Percentiles rank a stretch among this genome's conserved stretches.
Evolutionary conservation across 2,329 filamentous ascomycete species (phyloP).

Genomic region (Neonectria sp.): DNA sequence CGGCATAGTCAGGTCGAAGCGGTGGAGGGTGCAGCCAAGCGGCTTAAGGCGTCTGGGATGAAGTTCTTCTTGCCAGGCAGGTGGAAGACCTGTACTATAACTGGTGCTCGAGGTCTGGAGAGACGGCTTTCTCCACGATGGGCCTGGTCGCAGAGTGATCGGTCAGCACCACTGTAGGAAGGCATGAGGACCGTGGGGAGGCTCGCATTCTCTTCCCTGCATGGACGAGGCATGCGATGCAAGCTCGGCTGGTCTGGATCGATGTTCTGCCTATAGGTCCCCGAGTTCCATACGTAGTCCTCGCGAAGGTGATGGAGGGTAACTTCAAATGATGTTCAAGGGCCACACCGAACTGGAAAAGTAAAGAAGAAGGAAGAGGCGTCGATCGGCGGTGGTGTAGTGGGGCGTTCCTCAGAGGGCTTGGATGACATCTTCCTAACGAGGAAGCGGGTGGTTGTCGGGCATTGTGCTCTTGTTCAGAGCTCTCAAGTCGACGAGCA

Average conservation of each 20-base stretch:
- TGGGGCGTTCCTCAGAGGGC: neutral
- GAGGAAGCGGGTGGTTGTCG: conserved; percentile 5
- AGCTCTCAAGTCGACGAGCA: conserved; percentile 1
- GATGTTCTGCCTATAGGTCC: neutral
- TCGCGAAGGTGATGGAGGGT: neutral
- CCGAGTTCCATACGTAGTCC: neutral
- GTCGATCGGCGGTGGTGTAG: conserved; percentile 6
- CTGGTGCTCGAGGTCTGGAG: neutral
- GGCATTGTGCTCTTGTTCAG: conserved; percentile 4
- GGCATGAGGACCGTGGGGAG: neutral
- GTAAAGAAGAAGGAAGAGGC: conserved; percentile 11
- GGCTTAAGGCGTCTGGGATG: conserved; percentile 13
- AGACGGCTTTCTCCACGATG: neutral
- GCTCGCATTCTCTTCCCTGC: neutral
- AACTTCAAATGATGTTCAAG: neutral
- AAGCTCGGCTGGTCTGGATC: neutral
- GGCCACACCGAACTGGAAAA: neutral
- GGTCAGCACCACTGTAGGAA: conserved; percentile 3
- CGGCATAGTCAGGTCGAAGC: neutral
- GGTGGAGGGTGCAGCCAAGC: neutral
- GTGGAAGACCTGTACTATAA: conserved; percentile 1
- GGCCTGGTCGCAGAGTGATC: conserved; percentile 6
- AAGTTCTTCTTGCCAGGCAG: conserved; percentile 10
- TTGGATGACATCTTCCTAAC: conserved; percentile 11
- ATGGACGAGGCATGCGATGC: neutral